Evolutionary conservation across 805 yeast species (phyloP), one percentile per base, ranked within the genome.

Genomic region (Candida mattraensis): DNA sequence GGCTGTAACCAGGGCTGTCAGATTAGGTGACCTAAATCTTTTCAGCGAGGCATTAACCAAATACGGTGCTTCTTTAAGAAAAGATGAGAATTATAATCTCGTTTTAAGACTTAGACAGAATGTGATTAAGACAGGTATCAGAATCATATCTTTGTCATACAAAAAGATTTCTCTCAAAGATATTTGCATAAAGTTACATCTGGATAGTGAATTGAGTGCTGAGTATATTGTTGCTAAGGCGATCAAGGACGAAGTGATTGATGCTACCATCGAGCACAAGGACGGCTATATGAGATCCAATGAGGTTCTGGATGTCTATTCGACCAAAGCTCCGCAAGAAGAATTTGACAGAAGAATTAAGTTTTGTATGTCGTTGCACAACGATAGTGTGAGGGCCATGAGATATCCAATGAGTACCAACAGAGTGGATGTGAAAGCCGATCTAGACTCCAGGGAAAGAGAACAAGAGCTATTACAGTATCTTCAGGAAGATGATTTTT

Each of bases 181-280:
- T 57, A 88, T 93, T 39, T 93, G 99, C 63, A 75, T 93, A 53
- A 87, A 91, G 58, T 75, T 93, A 57, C 88, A 85, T 50, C 74
- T 93, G 44, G 99, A 91, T 54, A 81, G 89, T 31, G 99, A 93
- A 67, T 89, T 93, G 56, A 82, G 91, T 51, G 95, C 96, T 1
- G 99, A 93, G 67, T 93, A 91, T 61, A 88, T 93, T 61, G 96
- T 93, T 15, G 87, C 96, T 24, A 91, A 93, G 68, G 93, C 97
- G 17, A 91, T 93, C 40, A 80, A 96, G 54, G 99, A 93, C 60
- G 96, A 96, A 42, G 98, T 93, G 34, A 87, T 93, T 58, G 98
- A 93, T 55, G 98, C 99, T 3, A 76, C 79, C 37, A 84, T 93
- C 50, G 86, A 93, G 59, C 96, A 89, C 64, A 87, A 86, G 56